Percentiles rank a stretch among this genome's conserved stretches.
Conservation (phyloP, 108 stramenopile species). For the Discostella pseudostelligera region DNA sequence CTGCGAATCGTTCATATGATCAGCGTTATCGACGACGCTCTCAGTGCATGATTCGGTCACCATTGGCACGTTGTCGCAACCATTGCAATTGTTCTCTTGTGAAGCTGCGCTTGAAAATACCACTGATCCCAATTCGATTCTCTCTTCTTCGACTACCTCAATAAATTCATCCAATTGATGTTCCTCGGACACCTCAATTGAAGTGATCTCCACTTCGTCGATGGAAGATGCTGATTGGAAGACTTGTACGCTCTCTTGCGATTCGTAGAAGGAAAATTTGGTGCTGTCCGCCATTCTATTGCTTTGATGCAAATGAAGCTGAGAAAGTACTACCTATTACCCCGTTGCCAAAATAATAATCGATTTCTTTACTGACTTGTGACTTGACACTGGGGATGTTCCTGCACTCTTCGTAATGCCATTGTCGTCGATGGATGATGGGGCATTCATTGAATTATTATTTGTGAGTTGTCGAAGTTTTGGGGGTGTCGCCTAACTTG, state of each 20-base stretch:
- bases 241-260: not conserved
- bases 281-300: not conserved
- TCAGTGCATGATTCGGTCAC: not conserved
- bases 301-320: not conserved
- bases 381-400: too few relatives aligned
- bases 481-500: too few relatives aligned
- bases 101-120: not conserved
- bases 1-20: too few relatives aligned
- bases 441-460: too few relatives aligned
- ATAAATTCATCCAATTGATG: not conserved
- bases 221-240: not conserved
- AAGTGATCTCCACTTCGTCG: not conserved
- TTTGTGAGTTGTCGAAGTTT: too few relatives aligned
- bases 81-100: not conserved
- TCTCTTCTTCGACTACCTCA: not conserved
- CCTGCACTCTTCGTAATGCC: too few relatives aligned
- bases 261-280: slow-evolving; percentile 11
- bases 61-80: not conserved
- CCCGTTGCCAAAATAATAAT: too few relatives aligned
- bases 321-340: too few relatives aligned
- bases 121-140: not conserved
- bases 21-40: not conserved
- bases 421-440: too few relatives aligned
- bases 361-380: too few relatives aligned
- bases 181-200: not conserved